Percentiles rank a stretch among this genome's conserved stretches.
Conservation (phyloP, 1,284 basidiomycete species). For the Quambalaria eucalypti region DNA sequence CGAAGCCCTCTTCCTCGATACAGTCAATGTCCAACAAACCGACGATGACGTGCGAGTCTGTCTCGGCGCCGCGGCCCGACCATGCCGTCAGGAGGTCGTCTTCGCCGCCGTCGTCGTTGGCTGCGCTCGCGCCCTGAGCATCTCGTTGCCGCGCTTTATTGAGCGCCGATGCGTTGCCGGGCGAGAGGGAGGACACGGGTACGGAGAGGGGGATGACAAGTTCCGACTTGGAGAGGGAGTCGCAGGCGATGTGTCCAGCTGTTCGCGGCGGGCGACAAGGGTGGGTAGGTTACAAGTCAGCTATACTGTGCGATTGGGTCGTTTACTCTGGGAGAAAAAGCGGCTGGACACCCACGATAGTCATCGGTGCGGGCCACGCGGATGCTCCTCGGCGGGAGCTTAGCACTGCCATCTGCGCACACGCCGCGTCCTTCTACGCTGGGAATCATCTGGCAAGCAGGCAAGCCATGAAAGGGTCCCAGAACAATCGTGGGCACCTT, state of each 20-base stretch:
- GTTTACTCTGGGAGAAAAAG: neutral
- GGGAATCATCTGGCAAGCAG: conserved; percentile 46
- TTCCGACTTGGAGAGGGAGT: conserved; percentile 46
- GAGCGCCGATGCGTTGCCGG: conserved; percentile 12
- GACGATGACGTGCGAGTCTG: no score
- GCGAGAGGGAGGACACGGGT: conserved; percentile 14
- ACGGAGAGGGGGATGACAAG: conserved; percentile 47
- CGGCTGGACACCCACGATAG: conserved; percentile 28
- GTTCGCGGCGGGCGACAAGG: neutral
- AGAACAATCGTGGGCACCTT: conserved; percentile 38
- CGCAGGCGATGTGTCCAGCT: conserved; percentile 49
- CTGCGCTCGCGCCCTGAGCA: neutral
- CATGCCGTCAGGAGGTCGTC: conserved; percentile 14
- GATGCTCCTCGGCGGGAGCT: conserved; percentile 37
- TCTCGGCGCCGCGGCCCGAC: conserved; percentile 24
- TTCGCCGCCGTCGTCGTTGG: neutral
- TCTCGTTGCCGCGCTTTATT: neutral
- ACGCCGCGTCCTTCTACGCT: conserved; percentile 44
- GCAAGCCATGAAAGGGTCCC: conserved; percentile 49
- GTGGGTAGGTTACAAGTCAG: neutral
- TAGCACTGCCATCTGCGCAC: conserved; percentile 44
- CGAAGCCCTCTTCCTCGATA: conserved; percentile 43
- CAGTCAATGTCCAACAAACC: conserved; percentile 50
- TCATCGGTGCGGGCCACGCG: conserved; percentile 44
- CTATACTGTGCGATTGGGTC: neutral